Percentiles rank a stretch among this genome's conserved stretches.
Evolutionary conservation across 106 monocot species (phyloP).

Genomic region (Dendrobium catenatum): DNA sequence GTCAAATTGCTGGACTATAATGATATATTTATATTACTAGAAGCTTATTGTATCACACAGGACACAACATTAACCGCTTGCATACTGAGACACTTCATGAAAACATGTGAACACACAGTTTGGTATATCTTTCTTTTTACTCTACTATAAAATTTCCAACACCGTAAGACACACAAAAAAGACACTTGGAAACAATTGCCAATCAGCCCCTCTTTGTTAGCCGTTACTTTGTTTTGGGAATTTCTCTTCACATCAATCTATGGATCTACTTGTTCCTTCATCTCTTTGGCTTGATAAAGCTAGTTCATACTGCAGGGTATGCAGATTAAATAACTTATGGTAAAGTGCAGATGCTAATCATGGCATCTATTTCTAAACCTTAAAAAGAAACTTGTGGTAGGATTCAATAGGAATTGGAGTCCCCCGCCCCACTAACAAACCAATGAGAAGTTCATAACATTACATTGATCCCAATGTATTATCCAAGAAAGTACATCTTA

Average conservation of each 20-base stretch:
- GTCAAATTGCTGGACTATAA: no score
- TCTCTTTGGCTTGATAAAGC: neutral
- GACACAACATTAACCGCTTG: no score
- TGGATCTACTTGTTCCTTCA: no score
- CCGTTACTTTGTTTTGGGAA: neutral
- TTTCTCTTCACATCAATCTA: neutral
- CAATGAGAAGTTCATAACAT: neutral
- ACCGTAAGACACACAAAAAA: neutral
- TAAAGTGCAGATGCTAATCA: neutral
- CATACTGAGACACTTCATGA: no score
- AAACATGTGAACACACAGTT: no score
- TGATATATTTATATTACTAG: no score
- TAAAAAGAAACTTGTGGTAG: neutral
- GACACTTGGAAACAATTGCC: neutral
- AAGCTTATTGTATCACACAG: no score
- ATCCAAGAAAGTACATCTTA: neutral
- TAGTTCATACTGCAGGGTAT: neutral
- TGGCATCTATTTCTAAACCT: neutral
- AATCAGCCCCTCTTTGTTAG: neutral
- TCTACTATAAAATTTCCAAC: neutral
- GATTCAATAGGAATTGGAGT: neutral
- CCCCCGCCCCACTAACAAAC: neutral
- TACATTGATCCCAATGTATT: neutral
- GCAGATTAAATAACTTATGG: neutral
- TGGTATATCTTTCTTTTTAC: no score